Conservation (phyloP, 2,329 filamentous ascomycete genomes). For the Verticillium nubilum region DNA sequence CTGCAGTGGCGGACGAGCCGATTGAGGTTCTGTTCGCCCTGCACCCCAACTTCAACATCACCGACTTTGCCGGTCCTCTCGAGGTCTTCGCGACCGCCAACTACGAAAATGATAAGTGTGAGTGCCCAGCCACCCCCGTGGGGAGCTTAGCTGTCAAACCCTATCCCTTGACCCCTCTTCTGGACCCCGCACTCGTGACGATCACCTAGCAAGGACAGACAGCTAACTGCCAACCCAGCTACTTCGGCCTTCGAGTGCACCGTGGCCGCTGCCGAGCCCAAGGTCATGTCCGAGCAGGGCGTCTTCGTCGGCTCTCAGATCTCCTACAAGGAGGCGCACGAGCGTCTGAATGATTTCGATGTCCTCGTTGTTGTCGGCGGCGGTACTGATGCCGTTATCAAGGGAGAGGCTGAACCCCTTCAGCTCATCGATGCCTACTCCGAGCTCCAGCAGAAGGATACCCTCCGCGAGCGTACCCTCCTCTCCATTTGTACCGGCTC, state of each 20-base stretch:
- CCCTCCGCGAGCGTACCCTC: conserved; percentile 73
- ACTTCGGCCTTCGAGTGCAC: conserved; percentile 55
- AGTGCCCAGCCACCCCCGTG: conserved; percentile 17
- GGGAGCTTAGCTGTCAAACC: neutral
- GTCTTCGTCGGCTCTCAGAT: conserved; percentile 69
- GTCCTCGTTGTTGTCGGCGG: conserved; percentile 75
- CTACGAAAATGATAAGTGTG: conserved; percentile 50
- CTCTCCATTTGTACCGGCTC: conserved; percentile 76
- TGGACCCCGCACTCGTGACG: neutral
- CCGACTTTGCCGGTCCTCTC: conserved; percentile 52
- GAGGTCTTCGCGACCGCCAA: conserved; percentile 45
- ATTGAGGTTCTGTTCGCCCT: conserved; percentile 56
- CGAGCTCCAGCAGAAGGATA: conserved; percentile 74
- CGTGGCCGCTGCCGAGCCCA: conserved; percentile 46
- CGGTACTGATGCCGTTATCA: conserved; percentile 56
- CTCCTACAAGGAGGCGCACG: conserved; percentile 68
- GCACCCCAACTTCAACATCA: conserved; percentile 53
- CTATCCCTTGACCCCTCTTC: conserved; percentile 1
- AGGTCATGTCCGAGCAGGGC: conserved; percentile 56
- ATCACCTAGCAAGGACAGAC: neutral
- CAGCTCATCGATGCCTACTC: conserved; percentile 70
- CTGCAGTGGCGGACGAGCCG: conserved; percentile 54
- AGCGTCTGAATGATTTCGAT: conserved; percentile 70
- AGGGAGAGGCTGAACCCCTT: conserved; percentile 64
- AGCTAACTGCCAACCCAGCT: conserved; percentile 23